phyloP scores from a whole-genome alignment of 2,329 filamentous ascomycete species.

The Domatiomyces catenatus region DNA sequence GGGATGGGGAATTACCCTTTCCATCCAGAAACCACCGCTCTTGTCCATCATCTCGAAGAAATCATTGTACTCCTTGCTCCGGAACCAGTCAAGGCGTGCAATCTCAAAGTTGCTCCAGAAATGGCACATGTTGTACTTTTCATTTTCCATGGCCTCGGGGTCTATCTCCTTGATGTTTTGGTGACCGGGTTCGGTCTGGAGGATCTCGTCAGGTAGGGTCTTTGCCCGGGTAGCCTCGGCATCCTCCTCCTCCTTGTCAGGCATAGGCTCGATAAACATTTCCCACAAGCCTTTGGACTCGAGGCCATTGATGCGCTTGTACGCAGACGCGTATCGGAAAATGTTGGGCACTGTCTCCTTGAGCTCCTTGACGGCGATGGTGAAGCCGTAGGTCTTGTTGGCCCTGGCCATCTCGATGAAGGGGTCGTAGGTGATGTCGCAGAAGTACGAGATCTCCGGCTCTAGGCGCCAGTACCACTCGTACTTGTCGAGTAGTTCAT shows the following conservation, averaged over 20 bases:
- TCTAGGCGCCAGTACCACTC: conserved; percentile 99
- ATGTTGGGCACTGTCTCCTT: conserved; percentile 97
- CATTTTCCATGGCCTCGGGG: conserved; percentile 86
- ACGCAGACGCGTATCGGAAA: conserved; percentile 95
- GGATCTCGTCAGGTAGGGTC: conserved; percentile 64
- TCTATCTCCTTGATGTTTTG: conserved; percentile 67
- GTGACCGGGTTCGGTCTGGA: conserved; percentile 57
- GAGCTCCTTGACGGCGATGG: conserved; percentile 94
- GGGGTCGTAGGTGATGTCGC: conserved; percentile 96
- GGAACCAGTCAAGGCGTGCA: conserved; percentile 84
- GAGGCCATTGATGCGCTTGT: conserved; percentile 82
- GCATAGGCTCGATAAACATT: conserved; percentile 77
- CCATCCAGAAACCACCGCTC: conserved; percentile 98
- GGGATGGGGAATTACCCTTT: conserved; percentile 52
- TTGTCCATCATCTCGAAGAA: conserved; percentile 99
- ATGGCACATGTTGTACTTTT: conserved; percentile 99
- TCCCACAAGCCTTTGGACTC: conserved; percentile 91
- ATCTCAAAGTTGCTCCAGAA: conserved; percentile 99
- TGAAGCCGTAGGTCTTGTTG: conserved; percentile 98
- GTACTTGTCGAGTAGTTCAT: conserved; percentile 85
- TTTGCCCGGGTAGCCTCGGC: conserved; percentile 48
- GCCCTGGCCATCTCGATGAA: conserved; percentile 86
- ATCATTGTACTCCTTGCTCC: conserved; percentile 91
- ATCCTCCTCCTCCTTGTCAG: conserved; percentile 34
- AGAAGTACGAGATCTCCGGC: conserved; percentile 99